Evolutionary conservation across 2,329 filamentous ascomycete species (phyloP).

Genomic region (Colletotrichum sp.): DNA sequence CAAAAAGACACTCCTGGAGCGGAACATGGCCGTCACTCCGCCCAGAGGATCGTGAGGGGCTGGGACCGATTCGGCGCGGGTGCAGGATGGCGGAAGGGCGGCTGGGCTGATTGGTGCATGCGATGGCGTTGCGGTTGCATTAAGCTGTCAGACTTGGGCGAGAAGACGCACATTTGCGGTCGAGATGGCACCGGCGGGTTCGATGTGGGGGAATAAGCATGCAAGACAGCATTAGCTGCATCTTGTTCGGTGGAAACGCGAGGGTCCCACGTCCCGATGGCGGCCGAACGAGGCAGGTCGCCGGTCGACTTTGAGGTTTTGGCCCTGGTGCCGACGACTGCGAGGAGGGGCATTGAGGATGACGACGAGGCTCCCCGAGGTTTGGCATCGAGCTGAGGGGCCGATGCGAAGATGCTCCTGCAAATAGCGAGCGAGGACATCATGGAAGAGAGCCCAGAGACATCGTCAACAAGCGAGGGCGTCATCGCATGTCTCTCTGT

Average conservation of each 20-base stretch:
- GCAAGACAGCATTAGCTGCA: slow-evolving; percentile 13
- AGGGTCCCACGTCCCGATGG: background rate
- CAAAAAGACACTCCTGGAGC: background rate
- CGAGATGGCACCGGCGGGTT: background rate
- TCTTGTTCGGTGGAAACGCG: slow-evolving; percentile 9
- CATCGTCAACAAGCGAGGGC: background rate
- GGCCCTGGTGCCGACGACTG: background rate
- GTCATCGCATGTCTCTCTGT: background rate
- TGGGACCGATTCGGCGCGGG: background rate
- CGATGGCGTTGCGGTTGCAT: background rate
- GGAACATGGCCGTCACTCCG: background rate
- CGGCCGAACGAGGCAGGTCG: slow-evolving; percentile 9
- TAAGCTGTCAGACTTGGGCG: background rate
- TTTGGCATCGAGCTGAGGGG: background rate
- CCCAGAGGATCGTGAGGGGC: background rate
- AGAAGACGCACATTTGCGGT: background rate
- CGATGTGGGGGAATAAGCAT: slow-evolving; percentile 16
- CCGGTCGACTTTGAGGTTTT: background rate
- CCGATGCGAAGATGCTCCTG: background rate
- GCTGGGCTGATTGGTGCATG: background rate
- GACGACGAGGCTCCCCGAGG: background rate
- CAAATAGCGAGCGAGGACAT: background rate
- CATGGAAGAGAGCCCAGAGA: background rate
- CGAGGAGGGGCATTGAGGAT: background rate
- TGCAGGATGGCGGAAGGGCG: background rate